A percentile compares a stretch with the other conserved stretches of the same genome.
These are phyloP conservation scores for Sistotremastrum suecicum DNA, from an alignment of 768 basidiomycete species.

Conservation along the genomic window DNA sequence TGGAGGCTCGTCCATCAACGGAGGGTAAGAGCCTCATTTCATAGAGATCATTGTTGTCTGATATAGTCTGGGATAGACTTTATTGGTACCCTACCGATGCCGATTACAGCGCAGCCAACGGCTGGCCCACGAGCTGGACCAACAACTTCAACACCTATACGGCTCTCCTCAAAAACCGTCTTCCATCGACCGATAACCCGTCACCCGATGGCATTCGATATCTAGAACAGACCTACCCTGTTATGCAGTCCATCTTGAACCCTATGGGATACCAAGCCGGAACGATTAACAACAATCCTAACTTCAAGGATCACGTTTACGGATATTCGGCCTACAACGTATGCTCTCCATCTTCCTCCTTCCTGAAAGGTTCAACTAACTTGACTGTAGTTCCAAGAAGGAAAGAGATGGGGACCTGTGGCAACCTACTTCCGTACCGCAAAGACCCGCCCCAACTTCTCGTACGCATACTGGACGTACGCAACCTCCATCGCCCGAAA, in stretches of 20 bases:
- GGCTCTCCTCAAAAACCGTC: slow-evolving; percentile 29
- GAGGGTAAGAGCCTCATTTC: slow-evolving; percentile 15
- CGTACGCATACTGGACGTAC: slow-evolving; percentile 31
- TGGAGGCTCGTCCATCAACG: slow-evolving; percentile 50
- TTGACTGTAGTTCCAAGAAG: slow-evolving; percentile 2
- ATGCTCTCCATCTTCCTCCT: neutral
- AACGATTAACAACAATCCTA: slow-evolving; percentile 41
- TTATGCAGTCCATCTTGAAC: slow-evolving; percentile 29
- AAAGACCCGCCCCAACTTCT: slow-evolving; percentile 34
- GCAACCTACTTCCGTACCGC: slow-evolving; percentile 50
- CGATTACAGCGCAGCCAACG: slow-evolving; percentile 34
- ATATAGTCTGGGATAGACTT: slow-evolving; percentile 17
- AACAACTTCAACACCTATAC: slow-evolving; percentile 36
- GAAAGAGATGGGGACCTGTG: slow-evolving; percentile 37
- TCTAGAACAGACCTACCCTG: slow-evolving; percentile 32
- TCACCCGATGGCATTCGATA: slow-evolving; percentile 48
- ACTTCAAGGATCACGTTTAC: slow-evolving; percentile 44
- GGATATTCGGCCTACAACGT: slow-evolving; percentile 35
- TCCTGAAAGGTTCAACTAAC: neutral
- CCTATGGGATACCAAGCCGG: slow-evolving; percentile 35
- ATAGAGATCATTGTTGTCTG: too few species aligned
- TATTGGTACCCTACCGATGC: slow-evolving; percentile 40
- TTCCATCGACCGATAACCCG: slow-evolving; percentile 44
- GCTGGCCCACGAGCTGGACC: slow-evolving; percentile 44
- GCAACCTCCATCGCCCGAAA: slow-evolving; percentile 43